Percentiles rank a stretch among this genome's conserved stretches.
Conservation (phyloP, 2,329 filamentous ascomycete species). For the Dryadomyces quercus-mongolicae region DNA sequence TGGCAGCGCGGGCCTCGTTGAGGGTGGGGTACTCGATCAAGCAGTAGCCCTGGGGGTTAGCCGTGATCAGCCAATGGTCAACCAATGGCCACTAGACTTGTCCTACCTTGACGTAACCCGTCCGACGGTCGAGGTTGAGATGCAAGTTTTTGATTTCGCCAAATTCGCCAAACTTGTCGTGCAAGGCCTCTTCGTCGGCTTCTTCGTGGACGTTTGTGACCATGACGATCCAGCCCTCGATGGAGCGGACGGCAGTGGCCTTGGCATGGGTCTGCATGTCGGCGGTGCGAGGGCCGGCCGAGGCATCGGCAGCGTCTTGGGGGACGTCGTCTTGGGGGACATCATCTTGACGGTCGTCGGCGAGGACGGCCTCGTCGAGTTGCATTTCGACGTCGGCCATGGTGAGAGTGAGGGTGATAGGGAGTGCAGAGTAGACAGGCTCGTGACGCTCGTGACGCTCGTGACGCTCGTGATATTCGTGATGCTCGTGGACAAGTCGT, state of each 20-base stretch:
- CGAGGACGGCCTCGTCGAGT: neutral
- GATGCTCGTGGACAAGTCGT: too few species aligned
- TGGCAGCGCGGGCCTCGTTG: constrained; percentile 68
- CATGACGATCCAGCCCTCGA: constrained; percentile 82
- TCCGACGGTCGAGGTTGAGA: constrained; percentile 69
- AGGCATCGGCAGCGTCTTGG: neutral
- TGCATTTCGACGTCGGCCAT: constrained; percentile 26
- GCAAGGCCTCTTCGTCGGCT: constrained; percentile 70
- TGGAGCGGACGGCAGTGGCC: constrained; percentile 71
- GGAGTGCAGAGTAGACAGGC: too few species aligned
- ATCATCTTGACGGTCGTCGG: constrained; percentile 22
- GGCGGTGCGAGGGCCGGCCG: constrained; percentile 17
- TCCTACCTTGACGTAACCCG: constrained; percentile 81
- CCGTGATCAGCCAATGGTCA: too few species aligned
- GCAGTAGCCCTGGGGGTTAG: constrained; percentile 57
- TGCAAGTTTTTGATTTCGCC: constrained; percentile 83
- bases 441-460: too few species aligned
- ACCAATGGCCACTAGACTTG: too few species aligned
- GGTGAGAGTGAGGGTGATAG: neutral
- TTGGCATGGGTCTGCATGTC: constrained; percentile 62
- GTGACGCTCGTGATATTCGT: too few species aligned
- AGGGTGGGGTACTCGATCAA: constrained; percentile 75
- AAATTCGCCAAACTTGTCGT: constrained; percentile 72
- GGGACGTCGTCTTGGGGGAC: neutral
- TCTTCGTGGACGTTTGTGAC: constrained; percentile 84